Base-by-base conservation (phyloP, 805 yeast species). In the Ogataea chonburiensis region DNA sequence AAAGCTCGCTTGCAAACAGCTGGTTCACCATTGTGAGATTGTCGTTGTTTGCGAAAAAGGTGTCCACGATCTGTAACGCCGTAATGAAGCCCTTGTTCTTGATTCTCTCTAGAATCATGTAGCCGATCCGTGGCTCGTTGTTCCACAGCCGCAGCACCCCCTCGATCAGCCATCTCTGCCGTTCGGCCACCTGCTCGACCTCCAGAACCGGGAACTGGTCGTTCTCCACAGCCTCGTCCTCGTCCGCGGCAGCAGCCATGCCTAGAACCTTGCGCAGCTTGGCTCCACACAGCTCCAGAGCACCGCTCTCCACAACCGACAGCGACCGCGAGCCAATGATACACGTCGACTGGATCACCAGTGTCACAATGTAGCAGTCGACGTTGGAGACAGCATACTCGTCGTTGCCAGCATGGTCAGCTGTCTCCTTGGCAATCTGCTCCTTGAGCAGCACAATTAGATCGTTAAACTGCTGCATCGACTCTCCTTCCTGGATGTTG, bases 281-380 rank as follows among this genome's bases (percentile, higher is more conserved):
- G 2, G 43, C 50, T 8, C 56, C 55, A 28, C 54, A 45, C n/a
- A 61, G 42, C 33, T 59, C 61, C 14, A 60, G 37, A 5, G 64
- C 63, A 7, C 75, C 76, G 31, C 73, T 75, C 42, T 74, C 75
- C 24, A 81, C 79, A 51, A 83, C 88, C 0, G 91, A 86, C 27
- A 89, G 71, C 0, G 97, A 89, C 55, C 97, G 74, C 30, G 87
- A 81, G 10, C 98, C 97, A 40, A 87, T 80, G 48, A 80, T 80
- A 29, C 91, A 83, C 34, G 86, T 70, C 0, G 82, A 69, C 52
- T 86, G 91, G 50, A 81, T 70, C 10, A 87, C 60, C 11, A 85
- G 62, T 18, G 81, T 75, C 12, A 84, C 66, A 23, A 81, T 57
- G 37, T 81, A 68, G 49, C 63, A 60, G 46, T 45, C 57, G 45